Conservation (phyloP, 768 basidiomycete genomes). For the Cantharellus anzutake region DNA sequence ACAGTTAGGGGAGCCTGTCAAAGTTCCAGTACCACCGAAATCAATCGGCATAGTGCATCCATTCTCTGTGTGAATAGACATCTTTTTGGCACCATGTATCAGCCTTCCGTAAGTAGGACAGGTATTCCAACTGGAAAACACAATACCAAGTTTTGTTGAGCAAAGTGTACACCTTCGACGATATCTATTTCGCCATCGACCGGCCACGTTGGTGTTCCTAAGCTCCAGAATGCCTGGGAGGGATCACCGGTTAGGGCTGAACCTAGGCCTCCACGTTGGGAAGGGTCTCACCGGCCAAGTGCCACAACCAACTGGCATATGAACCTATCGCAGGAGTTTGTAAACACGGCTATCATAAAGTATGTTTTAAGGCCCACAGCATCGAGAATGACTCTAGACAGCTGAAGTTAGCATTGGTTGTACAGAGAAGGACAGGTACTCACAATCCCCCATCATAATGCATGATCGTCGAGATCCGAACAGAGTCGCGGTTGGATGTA, state of each 20-base stretch:
- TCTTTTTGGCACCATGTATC: constrained; percentile 18
- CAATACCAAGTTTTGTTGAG: constrained; percentile 44
- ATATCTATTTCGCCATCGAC: constrained; percentile 51
- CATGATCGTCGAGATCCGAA: constrained; percentile 52
- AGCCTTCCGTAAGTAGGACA: no score
- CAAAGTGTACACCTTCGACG: constrained; percentile 63
- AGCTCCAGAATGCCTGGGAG: background rate
- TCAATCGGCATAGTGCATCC: constrained; percentile 50
- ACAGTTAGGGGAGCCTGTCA: background rate
- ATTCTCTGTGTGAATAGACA: constrained; percentile 47
- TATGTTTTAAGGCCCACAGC: no score
- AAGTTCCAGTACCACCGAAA: background rate
- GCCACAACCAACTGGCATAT: constrained; percentile 84
- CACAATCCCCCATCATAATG: constrained; percentile 41
- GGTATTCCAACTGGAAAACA: no score
- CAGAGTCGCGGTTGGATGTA: constrained; percentile 41
- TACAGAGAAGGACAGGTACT: constrained; percentile 22
- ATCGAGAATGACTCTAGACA: constrained; percentile 6
- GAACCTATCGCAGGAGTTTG: constrained; percentile 31
- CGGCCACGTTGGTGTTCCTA: background rate
- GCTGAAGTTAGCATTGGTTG: no score
- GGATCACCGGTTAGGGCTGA: background rate
- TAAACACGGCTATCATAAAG: no score
- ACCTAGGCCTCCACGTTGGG: constrained; percentile 12
- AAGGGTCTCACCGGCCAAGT: background rate